Evolutionary conservation across 805 yeast species (phyloP), one percentile per base, ranked within the genome.

Genomic region (Metschnikowia continentalis): DNA sequence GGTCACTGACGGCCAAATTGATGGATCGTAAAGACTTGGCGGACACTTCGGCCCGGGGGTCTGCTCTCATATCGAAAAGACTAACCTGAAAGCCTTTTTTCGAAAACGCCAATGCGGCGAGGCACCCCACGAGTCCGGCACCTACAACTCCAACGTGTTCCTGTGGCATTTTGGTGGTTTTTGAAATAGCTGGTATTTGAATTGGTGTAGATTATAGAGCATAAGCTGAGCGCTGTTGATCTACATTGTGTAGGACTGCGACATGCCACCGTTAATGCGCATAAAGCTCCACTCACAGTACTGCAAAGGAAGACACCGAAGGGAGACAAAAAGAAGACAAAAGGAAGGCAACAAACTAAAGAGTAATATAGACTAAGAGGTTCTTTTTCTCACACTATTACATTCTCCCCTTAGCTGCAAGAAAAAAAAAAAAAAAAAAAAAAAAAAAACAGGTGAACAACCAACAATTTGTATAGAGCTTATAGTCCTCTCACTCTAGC

Each of bases 41-140:
- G 15, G 63, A 53, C 37, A 61, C 52, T 42, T 56, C 64, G 2
- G 49, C 50, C 56, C 88, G 68, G 15, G 90, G 89, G 65, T 90
- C 96, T 1, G 65, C 55, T 69, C 97, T 76, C 37, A 80, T 69
- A 57, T 91, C 97, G 56, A 79, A 87, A 3, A 91, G 62, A 0
- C 83, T 76, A 19, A 91, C 97, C 1, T 77, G 53, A 66, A 80
- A 86, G 10, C 96, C 96, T 49, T 81, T 76, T 50, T 82, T 75
- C 3, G 84, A 80, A 36, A 91, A 77, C 0, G 92, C 94, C n/a
- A 91, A 66, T 0, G 96, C 94, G 0, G 91, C 79, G 5, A 90
- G 72, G 48, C 94, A 80, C 0, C 97, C 97, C 2, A 91, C 97
- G 5, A 88, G 80, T 0, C 97, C 97, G 0, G 94, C 96, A 1